These are phyloP conservation scores for Pichia membranifaciens DNA, from an alignment of 805 yeast genomes.

Conservation along the genomic window DNA sequence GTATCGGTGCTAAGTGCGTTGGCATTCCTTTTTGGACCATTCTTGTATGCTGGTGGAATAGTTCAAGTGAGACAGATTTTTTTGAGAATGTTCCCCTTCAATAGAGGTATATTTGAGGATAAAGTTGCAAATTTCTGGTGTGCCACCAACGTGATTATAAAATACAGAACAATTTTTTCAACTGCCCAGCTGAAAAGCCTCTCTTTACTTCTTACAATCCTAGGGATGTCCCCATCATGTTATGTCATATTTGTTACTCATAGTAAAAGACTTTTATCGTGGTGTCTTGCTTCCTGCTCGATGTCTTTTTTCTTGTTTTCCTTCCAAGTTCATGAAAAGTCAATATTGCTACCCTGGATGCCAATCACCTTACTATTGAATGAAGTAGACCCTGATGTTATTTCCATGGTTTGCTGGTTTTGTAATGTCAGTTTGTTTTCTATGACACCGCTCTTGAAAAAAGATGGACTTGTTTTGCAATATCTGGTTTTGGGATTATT, in stretches of 20 bases:
- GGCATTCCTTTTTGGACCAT: conserved; percentile 50
- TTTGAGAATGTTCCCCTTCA: conserved; percentile 80
- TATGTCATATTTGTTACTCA: conserved; percentile 46
- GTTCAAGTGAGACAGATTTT: conserved; percentile 51
- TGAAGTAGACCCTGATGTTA: conserved; percentile 48
- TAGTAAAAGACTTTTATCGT: conserved; percentile 45
- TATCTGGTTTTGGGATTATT: conserved; percentile 54
- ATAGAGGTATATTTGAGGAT: conserved; percentile 92
- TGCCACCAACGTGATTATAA: conserved; percentile 73
- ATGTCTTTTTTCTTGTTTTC: conserved; percentile 86
- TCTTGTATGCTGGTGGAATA: conserved; percentile 42
- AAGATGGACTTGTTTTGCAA: conserved; percentile 71
- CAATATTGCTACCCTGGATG: conserved; percentile 79
- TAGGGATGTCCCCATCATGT: conserved; percentile 52
- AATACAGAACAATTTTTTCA: conserved; percentile 54
- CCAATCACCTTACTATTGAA: conserved; percentile 70
- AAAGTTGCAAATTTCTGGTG: conserved; percentile 98
- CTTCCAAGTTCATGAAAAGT: conserved; percentile 94
- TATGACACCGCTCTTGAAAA: conserved; percentile 77
- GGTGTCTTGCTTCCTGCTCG: conserved; percentile 78
- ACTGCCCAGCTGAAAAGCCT: conserved; percentile 52
- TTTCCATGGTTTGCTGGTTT: conserved; percentile 82
- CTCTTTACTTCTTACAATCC: conserved; percentile 49
- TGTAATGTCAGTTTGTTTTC: conserved; percentile 80
- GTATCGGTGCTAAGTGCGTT: conserved; percentile 56